phyloP scores from a whole-genome alignment of 495 filamentous ascomycete species.

The Aspergillus avenaceus region DNA sequence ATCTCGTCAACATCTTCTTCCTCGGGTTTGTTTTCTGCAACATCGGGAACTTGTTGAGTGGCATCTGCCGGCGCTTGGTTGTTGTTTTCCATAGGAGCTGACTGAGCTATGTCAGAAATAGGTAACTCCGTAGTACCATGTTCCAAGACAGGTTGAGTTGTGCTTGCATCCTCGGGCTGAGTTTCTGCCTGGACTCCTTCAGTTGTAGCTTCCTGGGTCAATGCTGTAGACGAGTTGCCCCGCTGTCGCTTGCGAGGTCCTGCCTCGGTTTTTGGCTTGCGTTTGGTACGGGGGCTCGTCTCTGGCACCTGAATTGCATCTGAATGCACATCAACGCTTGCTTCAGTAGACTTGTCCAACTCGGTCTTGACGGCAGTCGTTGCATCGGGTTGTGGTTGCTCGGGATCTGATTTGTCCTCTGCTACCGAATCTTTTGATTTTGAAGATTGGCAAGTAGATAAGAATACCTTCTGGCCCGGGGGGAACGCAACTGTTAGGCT shows the following conservation, averaged over 20 bases:
- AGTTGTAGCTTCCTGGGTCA: neutral
- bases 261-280: constrained; percentile 8
- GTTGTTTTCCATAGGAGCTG: neutral
- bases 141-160: neutral
- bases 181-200: neutral
- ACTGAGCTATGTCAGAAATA: neutral
- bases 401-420: neutral
- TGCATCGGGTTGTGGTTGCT: neutral
- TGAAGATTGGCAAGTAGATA: constrained; percentile 7
- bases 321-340: neutral
- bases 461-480: constrained; percentile 39
- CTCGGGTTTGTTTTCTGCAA: neutral
- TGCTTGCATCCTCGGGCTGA: neutral
- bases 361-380: neutral
- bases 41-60: neutral
- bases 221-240: constrained; percentile 1
- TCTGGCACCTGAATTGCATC: neutral
- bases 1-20: constrained; percentile 19
- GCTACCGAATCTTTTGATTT: constrained; percentile 3
- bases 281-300: constrained; percentile 9
- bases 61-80: neutral
- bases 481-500: constrained; percentile 43
- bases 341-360: neutral
- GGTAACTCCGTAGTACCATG: neutral
- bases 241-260: constrained; percentile 5